Evolutionary conservation across 2,329 filamentous ascomycete species (phyloP).

Genomic region (Akanthomyces lecanii): DNA sequence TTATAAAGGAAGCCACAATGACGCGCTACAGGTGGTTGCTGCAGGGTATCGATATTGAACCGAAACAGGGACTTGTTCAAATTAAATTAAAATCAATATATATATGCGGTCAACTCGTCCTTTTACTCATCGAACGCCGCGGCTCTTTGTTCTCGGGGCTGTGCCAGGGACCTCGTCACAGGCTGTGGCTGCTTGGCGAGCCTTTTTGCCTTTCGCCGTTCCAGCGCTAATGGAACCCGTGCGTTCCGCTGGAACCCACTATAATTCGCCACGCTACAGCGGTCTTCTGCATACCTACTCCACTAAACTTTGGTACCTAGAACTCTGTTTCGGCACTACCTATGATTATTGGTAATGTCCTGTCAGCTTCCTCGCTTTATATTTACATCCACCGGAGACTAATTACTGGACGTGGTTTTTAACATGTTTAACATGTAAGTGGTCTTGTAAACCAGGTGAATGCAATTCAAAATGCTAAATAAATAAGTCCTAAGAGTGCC

Average conservation of each 20-base stretch:
- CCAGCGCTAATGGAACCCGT: background rate
- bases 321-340: background rate
- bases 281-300: background rate
- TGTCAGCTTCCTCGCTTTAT: too few relatives aligned
- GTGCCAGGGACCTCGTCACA: too few relatives aligned
- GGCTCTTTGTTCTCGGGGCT: background rate
- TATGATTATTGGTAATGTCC: background rate
- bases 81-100: too few relatives aligned
- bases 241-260: background rate
- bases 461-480: background rate
- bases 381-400: too few relatives aligned
- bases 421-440: background rate
- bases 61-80: too few relatives aligned
- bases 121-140: background rate
- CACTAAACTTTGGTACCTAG: background rate
- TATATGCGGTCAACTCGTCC: too few relatives aligned
- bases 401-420: background rate
- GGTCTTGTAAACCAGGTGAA: background rate
- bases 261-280: background rate
- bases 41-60: too few relatives aligned
- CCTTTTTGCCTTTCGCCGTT: too few relatives aligned
- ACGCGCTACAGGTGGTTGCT: background rate
- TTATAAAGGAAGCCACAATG: background rate
- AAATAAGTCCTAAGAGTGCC: slow-evolving; percentile 7
- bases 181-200: too few relatives aligned